These are phyloP conservation scores for Pseudocercospora macadamiae DNA, from an alignment of 2,329 filamentous ascomycete species.

Conservation along the genomic window DNA sequence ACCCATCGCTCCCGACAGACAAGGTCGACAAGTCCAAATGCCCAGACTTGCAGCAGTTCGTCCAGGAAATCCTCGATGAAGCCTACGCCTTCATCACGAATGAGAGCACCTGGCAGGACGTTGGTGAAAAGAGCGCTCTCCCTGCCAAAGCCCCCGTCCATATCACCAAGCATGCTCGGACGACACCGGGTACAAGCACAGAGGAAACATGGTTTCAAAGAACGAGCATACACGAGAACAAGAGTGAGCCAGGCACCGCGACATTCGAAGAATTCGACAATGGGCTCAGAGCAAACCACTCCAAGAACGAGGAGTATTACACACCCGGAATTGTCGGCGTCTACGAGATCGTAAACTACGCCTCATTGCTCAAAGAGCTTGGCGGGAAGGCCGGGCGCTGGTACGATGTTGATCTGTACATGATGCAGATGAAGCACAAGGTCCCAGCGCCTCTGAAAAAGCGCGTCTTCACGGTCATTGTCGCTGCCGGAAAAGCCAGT, in stretches of 20 bases:
- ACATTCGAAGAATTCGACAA: slow-evolving; percentile 65
- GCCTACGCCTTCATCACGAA: slow-evolving; percentile 61
- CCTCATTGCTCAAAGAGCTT: slow-evolving; percentile 31
- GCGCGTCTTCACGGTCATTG: slow-evolving; percentile 68
- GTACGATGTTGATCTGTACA: slow-evolving; percentile 43
- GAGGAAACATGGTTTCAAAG: slow-evolving; percentile 67
- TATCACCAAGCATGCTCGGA: slow-evolving; percentile 52
- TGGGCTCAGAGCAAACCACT: slow-evolving; percentile 62
- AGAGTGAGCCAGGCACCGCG: slow-evolving; percentile 56
- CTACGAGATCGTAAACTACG: slow-evolving; percentile 49
- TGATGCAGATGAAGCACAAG: slow-evolving; percentile 69
- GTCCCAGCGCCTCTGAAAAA: slow-evolving; percentile 63
- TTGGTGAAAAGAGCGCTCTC: slow-evolving; percentile 59
- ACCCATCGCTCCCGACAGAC: slow-evolving; percentile 37
- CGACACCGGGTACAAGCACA: slow-evolving; percentile 36
- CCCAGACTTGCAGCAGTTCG: slow-evolving; percentile 55
- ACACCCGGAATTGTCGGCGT: slow-evolving; percentile 60
- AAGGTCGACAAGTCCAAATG: slow-evolving; percentile 35
- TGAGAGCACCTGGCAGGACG: slow-evolving; percentile 39
- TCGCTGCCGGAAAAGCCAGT: slow-evolving; percentile 56
- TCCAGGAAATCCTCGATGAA: slow-evolving; percentile 60
- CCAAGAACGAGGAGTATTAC: slow-evolving; percentile 60
- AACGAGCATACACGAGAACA: slow-evolving; percentile 63
- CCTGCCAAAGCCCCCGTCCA: slow-evolving; percentile 58
- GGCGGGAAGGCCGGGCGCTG: slow-evolving; percentile 33